Conservation (phyloP, 1,284 basidiomycete genomes). For the Ceratobasidium papillatum region DNA sequence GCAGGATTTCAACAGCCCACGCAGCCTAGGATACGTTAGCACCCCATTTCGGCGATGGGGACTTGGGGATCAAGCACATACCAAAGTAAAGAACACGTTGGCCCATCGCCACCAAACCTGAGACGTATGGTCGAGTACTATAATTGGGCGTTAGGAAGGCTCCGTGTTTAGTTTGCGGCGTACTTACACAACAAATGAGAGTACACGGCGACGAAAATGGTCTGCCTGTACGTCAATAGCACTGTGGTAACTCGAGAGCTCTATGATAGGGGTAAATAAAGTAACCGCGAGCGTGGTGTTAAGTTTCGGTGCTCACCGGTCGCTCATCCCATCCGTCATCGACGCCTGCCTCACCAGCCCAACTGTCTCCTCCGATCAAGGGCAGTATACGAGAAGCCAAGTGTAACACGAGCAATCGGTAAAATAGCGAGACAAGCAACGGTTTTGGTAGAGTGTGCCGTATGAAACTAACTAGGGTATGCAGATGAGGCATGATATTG, state of each 20-base stretch:
- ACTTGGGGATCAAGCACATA: not conserved
- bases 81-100: conserved; percentile 82
- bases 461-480: conserved; percentile 78
- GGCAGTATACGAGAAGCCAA: conserved; percentile 84
- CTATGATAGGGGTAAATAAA: conserved; percentile 53
- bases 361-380: conserved; percentile 81
- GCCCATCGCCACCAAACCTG: conserved; percentile 91
- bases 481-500: conserved; percentile 80
- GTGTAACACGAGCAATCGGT: conserved; percentile 85
- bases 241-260: conserved; percentile 76
- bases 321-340: conserved; percentile 74
- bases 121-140: conserved; percentile 65
- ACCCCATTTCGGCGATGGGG: not conserved
- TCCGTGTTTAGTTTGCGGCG: conserved; percentile 57
- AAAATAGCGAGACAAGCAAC: conserved; percentile 82
- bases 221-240: conserved; percentile 80
- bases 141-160: not conserved
- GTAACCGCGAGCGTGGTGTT: not conserved
- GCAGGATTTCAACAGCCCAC: conserved; percentile 81
- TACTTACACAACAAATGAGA: conserved; percentile 78
- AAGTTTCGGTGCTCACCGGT: conserved; percentile 61
- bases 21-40: conserved; percentile 55
- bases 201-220: conserved; percentile 84
- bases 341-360: conserved; percentile 72
- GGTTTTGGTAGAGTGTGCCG: conserved; percentile 84